Conservation (phyloP, 768 basidiomycete genomes). For the Naganishia onofrii region DNA sequence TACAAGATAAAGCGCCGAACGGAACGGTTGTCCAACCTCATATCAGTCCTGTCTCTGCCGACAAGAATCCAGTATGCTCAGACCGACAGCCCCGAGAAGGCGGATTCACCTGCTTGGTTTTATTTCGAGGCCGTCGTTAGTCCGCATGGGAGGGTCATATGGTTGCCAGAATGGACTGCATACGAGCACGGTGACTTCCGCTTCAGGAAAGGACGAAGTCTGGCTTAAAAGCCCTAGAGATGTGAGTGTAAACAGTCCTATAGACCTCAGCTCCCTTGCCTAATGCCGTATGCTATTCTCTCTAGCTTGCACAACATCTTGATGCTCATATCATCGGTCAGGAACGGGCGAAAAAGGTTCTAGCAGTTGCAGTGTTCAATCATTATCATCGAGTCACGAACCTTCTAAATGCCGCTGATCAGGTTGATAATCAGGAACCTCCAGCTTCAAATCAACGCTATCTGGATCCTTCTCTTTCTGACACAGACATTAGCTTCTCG, state of each 20-base stretch:
- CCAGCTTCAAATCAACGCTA: neutral
- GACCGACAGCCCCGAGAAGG: neutral
- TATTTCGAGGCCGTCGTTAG: neutral
- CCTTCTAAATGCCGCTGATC: neutral
- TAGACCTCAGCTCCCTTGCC: neutral
- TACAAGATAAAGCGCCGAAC: neutral
- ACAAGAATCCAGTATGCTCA: neutral
- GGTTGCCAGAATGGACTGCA: neutral
- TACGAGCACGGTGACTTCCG: neutral
- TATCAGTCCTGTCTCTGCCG: neutral
- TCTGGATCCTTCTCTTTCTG: neutral
- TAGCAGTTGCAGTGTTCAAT: constrained; percentile 92
- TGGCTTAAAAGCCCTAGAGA: constrained; percentile 31
- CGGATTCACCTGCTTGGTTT: neutral
- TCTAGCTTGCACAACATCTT: constrained; percentile 75
- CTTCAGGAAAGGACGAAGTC: constrained; percentile 11
- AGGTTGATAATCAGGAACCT: neutral
- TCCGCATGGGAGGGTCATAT: too few relatives aligned
- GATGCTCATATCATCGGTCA: constrained; percentile 89
- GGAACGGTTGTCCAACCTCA: neutral
- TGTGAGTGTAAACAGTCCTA: neutral
- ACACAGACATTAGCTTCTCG: neutral
- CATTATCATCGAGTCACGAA: constrained; percentile 73
- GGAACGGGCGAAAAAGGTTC: constrained; percentile 84
- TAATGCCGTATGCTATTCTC: neutral